Base-by-base conservation (phyloP, 2,329 filamentous ascomycete genomes). In the Ceratocystis cubensis region DNA sequence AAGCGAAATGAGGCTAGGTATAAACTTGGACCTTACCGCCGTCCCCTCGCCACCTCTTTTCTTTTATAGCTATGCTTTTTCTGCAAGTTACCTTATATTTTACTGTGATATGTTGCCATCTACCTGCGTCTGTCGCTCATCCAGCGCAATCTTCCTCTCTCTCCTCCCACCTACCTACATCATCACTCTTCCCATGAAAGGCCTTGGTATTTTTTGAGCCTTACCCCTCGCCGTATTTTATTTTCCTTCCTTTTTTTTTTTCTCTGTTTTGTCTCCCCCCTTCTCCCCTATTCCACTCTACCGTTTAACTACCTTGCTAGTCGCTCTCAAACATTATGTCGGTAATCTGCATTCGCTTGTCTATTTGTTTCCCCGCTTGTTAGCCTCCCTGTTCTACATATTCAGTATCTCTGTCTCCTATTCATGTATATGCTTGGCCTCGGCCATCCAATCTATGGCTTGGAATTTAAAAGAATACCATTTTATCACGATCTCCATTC, bases 101-200 rank as follows among this genome's bases (percentile, higher is more conserved):
- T 63, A 7, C 22, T 46, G 5, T 37, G 10, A 6, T 37, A 33
- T 46, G 25, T n/a, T 17, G 22, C 33, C 3, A 61, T 66, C 67
- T 59, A 66, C 66, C 62, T 66, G 30, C 28, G 61, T 62, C 45
- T 61, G 15, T n/a, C 33, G 17, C 53, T 41, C 41, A 65, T n/a
- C 5, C 41, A n/a, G 20, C 64, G 67, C 45, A 37, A 57, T 69
- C 63, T 64, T 57, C 65, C 53, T 65, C 64, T 44, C 50, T 48
- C 61, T 65, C 48, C 37, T 64, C 37, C 44, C 17, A 59, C 37
- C n/a, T 61, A 20, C 7, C 37, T 41, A 41, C 37, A 13, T 41
- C 13, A 5, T 41, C 37, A 41, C 37, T 41, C 13, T 41, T 41
- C 37, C 37, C 37, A 41, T 15, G 10, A 41, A 15, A 33, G 22